Percentiles rank a stretch among this genome's conserved stretches.
Evolutionary conservation across 2,329 filamentous ascomycete species (phyloP).

Genomic region (Zymoseptoria crescenta): DNA sequence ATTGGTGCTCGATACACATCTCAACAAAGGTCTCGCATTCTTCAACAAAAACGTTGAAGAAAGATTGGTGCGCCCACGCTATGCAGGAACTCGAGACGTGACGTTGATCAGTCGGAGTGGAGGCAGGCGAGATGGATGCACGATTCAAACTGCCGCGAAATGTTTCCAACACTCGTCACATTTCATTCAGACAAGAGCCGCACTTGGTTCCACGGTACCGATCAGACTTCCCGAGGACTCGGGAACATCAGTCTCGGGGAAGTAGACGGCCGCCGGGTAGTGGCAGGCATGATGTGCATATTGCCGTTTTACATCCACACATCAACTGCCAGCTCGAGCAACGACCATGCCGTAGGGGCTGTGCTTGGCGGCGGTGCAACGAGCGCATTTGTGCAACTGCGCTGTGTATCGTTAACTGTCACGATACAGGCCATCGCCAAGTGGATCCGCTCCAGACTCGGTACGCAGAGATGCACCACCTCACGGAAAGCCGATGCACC

Average conservation of each 20-base stretch:
- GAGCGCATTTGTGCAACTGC: not conserved
- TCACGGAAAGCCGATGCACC: slow-evolving; percentile 9
- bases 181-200: not conserved
- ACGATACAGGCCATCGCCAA: not conserved
- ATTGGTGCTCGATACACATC: not conserved
- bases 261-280: not conserved
- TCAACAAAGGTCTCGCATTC: not conserved
- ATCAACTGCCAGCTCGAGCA: not conserved
- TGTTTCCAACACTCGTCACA: not conserved
- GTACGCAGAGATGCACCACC: not conserved
- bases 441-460: not conserved
- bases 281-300: not conserved
- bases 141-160: not conserved
- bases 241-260: not conserved
- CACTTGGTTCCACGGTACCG: not conserved
- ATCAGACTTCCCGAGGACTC: not conserved
- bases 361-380: not conserved
- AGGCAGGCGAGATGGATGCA: not conserved
- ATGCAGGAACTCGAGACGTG: not conserved
- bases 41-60: not conserved
- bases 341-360: not conserved
- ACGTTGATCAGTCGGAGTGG: not conserved
- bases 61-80: not conserved
- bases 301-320: not conserved
- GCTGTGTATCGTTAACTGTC: not conserved